Base-by-base conservation (phyloP, 495 filamentous ascomycete genomes). In the Annulohypoxylon stygium region DNA sequence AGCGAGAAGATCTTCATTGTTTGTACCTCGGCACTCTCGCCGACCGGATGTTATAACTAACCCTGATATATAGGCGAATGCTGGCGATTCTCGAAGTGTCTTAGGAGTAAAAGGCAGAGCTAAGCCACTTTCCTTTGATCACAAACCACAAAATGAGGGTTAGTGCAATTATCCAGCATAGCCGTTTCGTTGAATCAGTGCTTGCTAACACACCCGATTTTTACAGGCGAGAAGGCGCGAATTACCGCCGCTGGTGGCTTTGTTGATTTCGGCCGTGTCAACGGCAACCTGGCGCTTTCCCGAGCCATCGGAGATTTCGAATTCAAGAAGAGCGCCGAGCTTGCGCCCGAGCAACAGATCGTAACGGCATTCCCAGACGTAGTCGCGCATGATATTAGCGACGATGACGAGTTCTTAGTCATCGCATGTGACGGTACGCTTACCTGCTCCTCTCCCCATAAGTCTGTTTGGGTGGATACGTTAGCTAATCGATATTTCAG, bases 131-230 rank as follows among this genome's bases (percentile, higher is more conserved):
- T 99, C 96, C 6, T 97, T 95, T 80, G 96, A 99, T 78, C 96
- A 99, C 85, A 99, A 99, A 83, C 96, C 96, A 12, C 94, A 97
- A 80, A 98, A 98, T 72, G 96, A 98, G 88, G 93, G 96, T 97
- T 70, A 53, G 79, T 69, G 61, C 54, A 53, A 18, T 45, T 26
- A 25, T 43, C 34, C n/a, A 20, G 26, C 23, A 64, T 48, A 16
- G 11, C 12, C 25, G 48, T 65, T 50, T 30, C 23, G 26, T 33
- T 45, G 1, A 59, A n/a, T 4, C 30, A 30, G 30, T 30, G 2
- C 30, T 55, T 54, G 62, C 61, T 75, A 51, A 65, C 51, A 36
- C 50, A 57, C 25, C 64, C n/a, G 48, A 71, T 65, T 25, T 70
- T 45, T 73, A 73, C 78, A 98, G 95, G 91, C 80, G 96, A 99